Conservation (phyloP, 352 stramenopile species). For the Phytopythium ostracodes region DNA sequence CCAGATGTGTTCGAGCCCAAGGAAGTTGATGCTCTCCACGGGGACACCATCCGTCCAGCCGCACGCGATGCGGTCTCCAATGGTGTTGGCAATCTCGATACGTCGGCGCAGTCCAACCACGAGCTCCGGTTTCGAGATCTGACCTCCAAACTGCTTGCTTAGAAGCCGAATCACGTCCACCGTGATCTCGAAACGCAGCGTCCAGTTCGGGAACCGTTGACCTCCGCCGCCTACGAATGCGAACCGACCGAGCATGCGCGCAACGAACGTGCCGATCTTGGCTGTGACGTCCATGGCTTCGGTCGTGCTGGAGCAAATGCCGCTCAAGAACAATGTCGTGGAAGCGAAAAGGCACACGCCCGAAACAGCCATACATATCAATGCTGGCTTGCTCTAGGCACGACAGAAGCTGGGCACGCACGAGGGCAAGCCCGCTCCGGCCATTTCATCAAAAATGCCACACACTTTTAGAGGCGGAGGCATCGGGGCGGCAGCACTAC, state of each 20-base stretch:
- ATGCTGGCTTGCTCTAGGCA: background rate
- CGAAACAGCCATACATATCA: background rate
- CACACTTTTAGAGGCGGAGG: background rate
- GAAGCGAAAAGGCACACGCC: background rate
- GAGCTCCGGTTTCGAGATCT: slow-evolving; percentile 12
- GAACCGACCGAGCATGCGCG: background rate
- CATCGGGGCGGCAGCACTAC: background rate
- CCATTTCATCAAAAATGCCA: background rate
- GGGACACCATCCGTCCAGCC: background rate
- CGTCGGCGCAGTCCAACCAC: slow-evolving; percentile 16
- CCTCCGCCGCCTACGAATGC: slow-evolving; percentile 10
- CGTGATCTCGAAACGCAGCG: slow-evolving; percentile 26
- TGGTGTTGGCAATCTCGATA: slow-evolving; percentile 16
- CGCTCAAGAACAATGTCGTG: background rate
- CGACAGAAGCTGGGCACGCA: background rate
- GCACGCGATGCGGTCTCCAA: slow-evolving; percentile 12
- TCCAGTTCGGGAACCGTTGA: slow-evolving; percentile 30
- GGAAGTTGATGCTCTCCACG: slow-evolving; percentile 13
- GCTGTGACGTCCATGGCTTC: background rate
- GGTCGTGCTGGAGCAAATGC: background rate
- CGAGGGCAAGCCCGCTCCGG: background rate
- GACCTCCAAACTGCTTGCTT: slow-evolving; percentile 18
- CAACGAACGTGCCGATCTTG: background rate
- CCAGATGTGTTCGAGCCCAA: slow-evolving; percentile 30
- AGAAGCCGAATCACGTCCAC: slow-evolving; percentile 13